phyloP scores from a whole-genome alignment of 805 yeast species.

The Candida odintsovae region DNA sequence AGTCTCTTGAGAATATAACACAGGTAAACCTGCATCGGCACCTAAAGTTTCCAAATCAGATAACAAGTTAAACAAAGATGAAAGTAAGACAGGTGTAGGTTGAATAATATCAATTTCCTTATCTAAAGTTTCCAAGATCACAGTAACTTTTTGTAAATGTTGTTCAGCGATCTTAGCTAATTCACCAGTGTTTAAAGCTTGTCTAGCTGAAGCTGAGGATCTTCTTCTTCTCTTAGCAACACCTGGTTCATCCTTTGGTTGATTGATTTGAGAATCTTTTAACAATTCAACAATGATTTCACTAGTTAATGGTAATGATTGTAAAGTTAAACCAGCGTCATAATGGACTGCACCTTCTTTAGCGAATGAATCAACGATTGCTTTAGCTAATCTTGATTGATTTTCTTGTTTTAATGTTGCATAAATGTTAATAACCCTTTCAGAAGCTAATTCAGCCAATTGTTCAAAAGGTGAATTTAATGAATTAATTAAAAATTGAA shows the following conservation, averaged over 20 bases:
- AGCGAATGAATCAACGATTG: constrained; percentile 50
- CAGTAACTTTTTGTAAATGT: constrained; percentile 73
- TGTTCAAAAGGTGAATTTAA: constrained; percentile 40
- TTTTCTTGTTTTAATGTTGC: constrained; percentile 47
- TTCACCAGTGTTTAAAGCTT: constrained; percentile 64
- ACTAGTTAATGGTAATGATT: constrained; percentile 48
- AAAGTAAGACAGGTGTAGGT: constrained; percentile 40
- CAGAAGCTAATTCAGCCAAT: constrained; percentile 42
- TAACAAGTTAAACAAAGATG: constrained; percentile 51
- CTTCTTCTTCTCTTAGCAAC: constrained; percentile 79
- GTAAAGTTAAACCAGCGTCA: constrained; percentile 48
- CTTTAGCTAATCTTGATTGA: constrained; percentile 52
- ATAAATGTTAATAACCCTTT: constrained; percentile 52
- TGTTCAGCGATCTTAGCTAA: constrained; percentile 69
- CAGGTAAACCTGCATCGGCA: constrained; percentile 87
- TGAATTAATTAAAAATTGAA: constrained; percentile 53
- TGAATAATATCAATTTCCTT: constrained; percentile 26
- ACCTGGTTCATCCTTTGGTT: constrained; percentile 31
- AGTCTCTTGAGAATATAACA: constrained; percentile 85
- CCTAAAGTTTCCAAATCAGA: constrained; percentile 81
- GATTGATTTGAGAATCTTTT: constrained; percentile 50
- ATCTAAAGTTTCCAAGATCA: constrained; percentile 76
- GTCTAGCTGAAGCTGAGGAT: constrained; percentile 70
- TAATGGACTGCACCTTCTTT: constrained; percentile 37
- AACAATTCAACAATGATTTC: constrained; percentile 55